A percentile compares a stretch with the other conserved stretches of the same genome.
phyloP scores from a whole-genome alignment of 805 yeast genomes.

The Teunomyces gatunensis region DNA sequence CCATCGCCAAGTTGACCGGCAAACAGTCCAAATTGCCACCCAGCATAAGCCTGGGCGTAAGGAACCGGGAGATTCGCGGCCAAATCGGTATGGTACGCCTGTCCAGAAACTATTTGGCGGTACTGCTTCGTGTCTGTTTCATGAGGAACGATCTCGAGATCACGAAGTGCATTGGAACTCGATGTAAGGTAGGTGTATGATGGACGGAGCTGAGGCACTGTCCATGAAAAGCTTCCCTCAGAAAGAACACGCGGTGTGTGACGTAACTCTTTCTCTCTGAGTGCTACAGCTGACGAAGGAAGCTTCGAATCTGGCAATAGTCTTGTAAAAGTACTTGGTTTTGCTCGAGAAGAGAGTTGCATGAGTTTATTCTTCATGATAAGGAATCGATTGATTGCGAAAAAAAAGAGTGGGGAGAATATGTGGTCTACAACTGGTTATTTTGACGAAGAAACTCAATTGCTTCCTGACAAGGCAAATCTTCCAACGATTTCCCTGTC shows the following conservation, averaged over 20 bases:
- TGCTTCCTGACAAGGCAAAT: conserved; percentile 24
- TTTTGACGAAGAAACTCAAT: conserved; percentile 8
- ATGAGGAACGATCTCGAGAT: conserved; percentile 50
- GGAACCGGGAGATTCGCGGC: conserved; percentile 53
- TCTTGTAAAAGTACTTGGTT: conserved; percentile 26
- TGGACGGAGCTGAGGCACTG: conserved; percentile 61
- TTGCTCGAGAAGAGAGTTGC: conserved; percentile 27
- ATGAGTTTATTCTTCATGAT: conserved; percentile 9
- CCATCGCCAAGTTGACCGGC: conserved; percentile 99
- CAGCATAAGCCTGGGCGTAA: conserved; percentile 90
- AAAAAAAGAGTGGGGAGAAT: too few relatives aligned
- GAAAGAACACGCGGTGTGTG: conserved; percentile 38
- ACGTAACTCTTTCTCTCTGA: conserved; percentile 27
- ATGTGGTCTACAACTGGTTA: background rate
- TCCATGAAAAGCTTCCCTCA: conserved; percentile 71
- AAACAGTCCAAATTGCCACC: conserved; percentile 93
- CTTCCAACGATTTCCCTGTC: conserved; percentile 25
- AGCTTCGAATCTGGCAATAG: conserved; percentile 31
- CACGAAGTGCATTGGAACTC: conserved; percentile 58
- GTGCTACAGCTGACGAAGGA: conserved; percentile 24
- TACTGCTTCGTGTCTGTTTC: conserved; percentile 45
- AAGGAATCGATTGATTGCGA: background rate
- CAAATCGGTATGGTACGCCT: conserved; percentile 34
- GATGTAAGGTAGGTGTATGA: conserved; percentile 54
- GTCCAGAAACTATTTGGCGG: conserved; percentile 61